Evolutionary conservation across 345 rosid genomes (phyloP).

Genomic region (Euphorbia tirucalli): DNA sequence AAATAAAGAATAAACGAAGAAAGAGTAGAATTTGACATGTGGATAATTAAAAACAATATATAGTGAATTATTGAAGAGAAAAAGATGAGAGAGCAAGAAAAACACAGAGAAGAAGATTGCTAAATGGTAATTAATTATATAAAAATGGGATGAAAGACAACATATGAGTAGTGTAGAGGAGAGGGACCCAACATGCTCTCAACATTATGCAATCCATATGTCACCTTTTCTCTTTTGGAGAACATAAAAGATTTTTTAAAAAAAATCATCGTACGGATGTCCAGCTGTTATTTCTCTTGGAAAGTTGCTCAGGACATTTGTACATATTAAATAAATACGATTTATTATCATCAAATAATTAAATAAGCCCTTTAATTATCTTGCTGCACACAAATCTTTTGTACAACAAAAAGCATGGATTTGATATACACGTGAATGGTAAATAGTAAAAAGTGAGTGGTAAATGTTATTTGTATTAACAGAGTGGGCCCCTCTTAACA

Average conservation of each 20-base stretch:
- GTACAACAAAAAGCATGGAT: conserved; percentile 13
- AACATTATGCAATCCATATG: conserved; percentile 27
- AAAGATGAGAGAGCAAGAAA: no score
- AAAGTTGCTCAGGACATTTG: conserved; percentile 28
- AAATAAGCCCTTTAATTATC: no score
- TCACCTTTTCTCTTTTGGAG: conserved; percentile 25
- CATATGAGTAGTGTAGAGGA: no score
- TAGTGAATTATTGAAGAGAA: no score
- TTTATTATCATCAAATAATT: no score
- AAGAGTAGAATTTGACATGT: no score
- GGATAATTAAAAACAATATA: no score
- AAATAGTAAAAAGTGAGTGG: conserved; percentile 14
- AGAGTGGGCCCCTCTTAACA: conserved; percentile 1
- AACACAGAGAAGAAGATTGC: conserved; percentile 9
- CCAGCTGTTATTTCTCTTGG: conserved; percentile 36
- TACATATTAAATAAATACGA: conserved; percentile 3
- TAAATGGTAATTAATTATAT: no score
- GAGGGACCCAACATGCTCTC: conserved; percentile 36
- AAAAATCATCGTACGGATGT: conserved; percentile 32
- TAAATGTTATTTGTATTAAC: not conserved
- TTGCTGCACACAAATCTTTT: conserved; percentile 12
- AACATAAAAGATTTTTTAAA: conserved; percentile 13
- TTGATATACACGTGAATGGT: conserved; percentile 31
- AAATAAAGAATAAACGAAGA: no score
- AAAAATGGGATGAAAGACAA: no score